Evolutionary conservation across 2,329 filamentous ascomycete species (phyloP), one percentile per base, ranked within the genome.

Genomic region (Zymoseptoria pseudotritici): DNA sequence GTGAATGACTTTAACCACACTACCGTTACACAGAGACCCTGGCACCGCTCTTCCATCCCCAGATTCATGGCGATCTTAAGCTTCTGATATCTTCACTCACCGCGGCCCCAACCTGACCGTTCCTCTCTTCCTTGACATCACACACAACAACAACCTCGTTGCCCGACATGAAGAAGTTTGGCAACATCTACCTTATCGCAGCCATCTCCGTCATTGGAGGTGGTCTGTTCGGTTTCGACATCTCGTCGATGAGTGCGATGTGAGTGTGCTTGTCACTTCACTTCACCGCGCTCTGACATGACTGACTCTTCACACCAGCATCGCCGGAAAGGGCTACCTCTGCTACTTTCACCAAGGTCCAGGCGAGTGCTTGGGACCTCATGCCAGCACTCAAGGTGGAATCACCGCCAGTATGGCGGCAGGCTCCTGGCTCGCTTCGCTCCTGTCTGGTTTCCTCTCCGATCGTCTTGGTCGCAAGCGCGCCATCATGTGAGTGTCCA

Each of bases 331-430:
- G 59, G 82, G 86, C 53, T 91, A 91, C 72, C 85, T 84, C 66
- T 84, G 83, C 67, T 91, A 89, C 73, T 91, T 91, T 75, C 78
- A 84, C 67, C 82, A 89, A 68, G 74, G 78, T 61, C 71, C 73
- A 8, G 58, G 72, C 1, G 73, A 71, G 19, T 85, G 82, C 71
- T 78, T 76, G 17, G 84, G 84, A 36, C 84, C 83, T 3, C 72
- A 70, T 11, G 70, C 77, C 49, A 70, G 82, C 65, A 77, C 80
- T 0, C 87, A 90, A 73, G 87, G 86, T 52, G 86, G 82, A 53
- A 89, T 90, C 69, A 86, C 84, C 0, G 86, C 87, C 21, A 78
- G 85, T 54, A 90, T 90, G 85, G 83, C 87, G 21, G 86, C 81
- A 57, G 87, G 87, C 36, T 89, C 86, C 0, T 89, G 85, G 76